phyloP scores from a whole-genome alignment of 179 eudicot genomes.

The Dionaea muscipula region DNA sequence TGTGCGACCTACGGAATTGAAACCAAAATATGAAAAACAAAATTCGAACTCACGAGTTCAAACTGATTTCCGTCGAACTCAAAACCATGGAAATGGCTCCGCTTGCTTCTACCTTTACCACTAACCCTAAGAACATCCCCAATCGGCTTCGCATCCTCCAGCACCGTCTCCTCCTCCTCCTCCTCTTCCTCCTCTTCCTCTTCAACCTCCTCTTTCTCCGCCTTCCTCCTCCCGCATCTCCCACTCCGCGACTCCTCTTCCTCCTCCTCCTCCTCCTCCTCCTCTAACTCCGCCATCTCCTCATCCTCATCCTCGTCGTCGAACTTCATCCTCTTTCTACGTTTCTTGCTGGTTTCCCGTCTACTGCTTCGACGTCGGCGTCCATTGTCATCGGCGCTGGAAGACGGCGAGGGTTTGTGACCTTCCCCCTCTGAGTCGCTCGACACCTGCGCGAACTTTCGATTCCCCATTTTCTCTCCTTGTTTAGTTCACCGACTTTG shows the following conservation, averaged over 20 bases:
- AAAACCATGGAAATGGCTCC: constrained; percentile 17
- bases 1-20: neutral
- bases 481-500: too few species aligned
- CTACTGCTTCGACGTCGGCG: constrained; percentile 9
- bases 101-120: constrained; percentile 12
- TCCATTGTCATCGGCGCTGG: constrained; percentile 7
- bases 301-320: constrained; percentile 17
- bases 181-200: constrained; percentile 16
- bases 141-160: constrained; percentile 19
- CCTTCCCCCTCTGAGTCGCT: constrained; percentile 33
- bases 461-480: constrained; percentile 19
- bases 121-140: constrained; percentile 28
- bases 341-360: constrained; percentile 5
- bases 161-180: constrained; percentile 10
- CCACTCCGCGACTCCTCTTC: constrained; percentile 7
- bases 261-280: constrained; percentile 12
- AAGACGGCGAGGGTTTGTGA: constrained; percentile 11
- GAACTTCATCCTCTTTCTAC: constrained; percentile 15
- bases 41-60: constrained; percentile 36
- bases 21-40: neutral
- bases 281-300: constrained; percentile 12
- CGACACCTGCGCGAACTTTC: constrained; percentile 18
- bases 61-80: constrained; percentile 29
- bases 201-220: constrained; percentile 1
- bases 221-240: too few species aligned